Conservation (phyloP, 208 protist species). For the Trypanosoma platydactyli region DNA sequence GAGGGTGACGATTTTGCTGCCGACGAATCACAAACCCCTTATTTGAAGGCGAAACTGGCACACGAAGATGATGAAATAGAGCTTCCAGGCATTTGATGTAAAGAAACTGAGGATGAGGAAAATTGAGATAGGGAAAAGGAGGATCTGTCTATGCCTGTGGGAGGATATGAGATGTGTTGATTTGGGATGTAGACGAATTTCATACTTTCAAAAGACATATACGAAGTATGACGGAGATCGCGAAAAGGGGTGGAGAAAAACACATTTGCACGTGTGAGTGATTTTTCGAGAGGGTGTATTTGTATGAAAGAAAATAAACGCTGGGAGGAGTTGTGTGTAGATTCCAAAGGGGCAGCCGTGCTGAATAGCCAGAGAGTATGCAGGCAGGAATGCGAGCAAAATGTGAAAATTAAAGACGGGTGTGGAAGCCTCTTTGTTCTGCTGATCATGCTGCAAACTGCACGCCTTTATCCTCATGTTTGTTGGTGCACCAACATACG, state of each 20-base stretch:
- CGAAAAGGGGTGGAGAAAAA: neutral
- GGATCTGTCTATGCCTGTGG: neutral
- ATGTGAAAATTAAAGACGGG: too few relatives aligned
- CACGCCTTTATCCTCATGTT: too few relatives aligned
- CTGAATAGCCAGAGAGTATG: too few relatives aligned
- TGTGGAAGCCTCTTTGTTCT: too few relatives aligned
- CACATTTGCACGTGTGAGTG: neutral
- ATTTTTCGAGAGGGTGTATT: neutral
- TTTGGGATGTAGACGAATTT: constrained; percentile 6
- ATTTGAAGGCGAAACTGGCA: constrained; percentile 27
- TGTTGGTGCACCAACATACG: too few relatives aligned
- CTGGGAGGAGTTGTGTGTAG: neutral
- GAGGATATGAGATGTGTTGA: neutral
- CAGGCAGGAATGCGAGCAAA: too few relatives aligned
- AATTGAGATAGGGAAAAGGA: constrained; percentile 13
- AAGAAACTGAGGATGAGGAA: neutral
- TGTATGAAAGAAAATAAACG: neutral
- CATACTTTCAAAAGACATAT: neutral
- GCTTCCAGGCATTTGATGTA: constrained; percentile 66
- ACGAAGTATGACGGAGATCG: neutral
- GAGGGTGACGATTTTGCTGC: constrained; percentile 34
- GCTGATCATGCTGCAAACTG: too few relatives aligned
- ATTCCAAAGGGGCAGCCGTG: too few relatives aligned
- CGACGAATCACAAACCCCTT: constrained; percentile 17
- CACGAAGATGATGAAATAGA: constrained; percentile 73